Evolutionary conservation across 2,329 filamentous ascomycete species (phyloP).

Genomic region (Leptographium procerum): DNA sequence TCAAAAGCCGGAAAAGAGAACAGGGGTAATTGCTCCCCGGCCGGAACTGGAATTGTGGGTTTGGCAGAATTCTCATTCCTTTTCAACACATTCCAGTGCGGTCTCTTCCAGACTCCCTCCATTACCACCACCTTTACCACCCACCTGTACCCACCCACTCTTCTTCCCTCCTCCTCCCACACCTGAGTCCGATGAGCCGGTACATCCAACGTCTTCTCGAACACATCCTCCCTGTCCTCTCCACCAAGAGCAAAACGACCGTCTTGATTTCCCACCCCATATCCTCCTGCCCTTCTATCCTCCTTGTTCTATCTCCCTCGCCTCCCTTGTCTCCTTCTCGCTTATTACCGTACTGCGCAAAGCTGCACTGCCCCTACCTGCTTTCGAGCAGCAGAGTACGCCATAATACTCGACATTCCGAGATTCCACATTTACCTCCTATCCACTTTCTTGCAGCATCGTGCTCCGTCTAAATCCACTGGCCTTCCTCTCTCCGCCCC

Average conservation of each 20-base stretch:
- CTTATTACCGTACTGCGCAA: too few species aligned
- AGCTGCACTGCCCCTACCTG: not conserved
- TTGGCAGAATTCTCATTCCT: not conserved
- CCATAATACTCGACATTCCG: not conserved
- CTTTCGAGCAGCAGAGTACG: not conserved
- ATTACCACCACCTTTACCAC: too few species aligned
- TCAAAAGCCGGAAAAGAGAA: not conserved
- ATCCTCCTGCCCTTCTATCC: not conserved
- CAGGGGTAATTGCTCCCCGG: not conserved
- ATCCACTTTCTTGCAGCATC: not conserved
- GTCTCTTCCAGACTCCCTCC: constrained; percentile 1
- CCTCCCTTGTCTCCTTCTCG: not conserved
- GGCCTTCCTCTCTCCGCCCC: not conserved
- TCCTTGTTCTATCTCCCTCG: not conserved
- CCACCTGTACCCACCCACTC: constrained; percentile 11
- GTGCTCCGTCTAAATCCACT: not conserved
- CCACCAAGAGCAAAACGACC: not conserved
- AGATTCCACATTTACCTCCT: not conserved
- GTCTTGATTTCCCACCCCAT: not conserved
- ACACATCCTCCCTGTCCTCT: constrained; percentile 5
- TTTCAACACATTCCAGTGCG: not conserved
- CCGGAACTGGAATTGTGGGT: constrained; percentile 6
- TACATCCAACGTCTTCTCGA: constrained; percentile 17
- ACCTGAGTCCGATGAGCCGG: constrained; percentile 19
- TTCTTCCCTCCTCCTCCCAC: constrained; percentile 1